A percentile compares a stretch with the other conserved stretches of the same genome.
Evolutionary conservation across 1,139 yeast species (phyloP).

Genomic region (Lodderomyces parapsilosis): DNA sequence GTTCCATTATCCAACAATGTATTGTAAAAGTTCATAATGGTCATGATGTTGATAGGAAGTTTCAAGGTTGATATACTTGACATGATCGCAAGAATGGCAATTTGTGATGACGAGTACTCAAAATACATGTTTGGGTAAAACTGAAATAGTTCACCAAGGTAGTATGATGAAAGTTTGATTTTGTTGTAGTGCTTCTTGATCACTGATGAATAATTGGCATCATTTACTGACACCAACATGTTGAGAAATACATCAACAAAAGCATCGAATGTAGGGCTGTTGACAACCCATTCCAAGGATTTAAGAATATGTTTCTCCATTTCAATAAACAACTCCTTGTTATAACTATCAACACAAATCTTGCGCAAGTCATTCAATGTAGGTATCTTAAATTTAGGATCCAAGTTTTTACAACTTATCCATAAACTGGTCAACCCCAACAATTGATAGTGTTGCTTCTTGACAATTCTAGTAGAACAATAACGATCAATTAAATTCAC

Average conservation of each 20-base stretch:
- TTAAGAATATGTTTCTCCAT: constrained; percentile 69
- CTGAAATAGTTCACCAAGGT: constrained; percentile 64
- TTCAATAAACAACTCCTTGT: constrained; percentile 58
- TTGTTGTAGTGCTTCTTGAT: constrained; percentile 36
- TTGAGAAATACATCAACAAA: constrained; percentile 56
- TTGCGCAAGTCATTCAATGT: constrained; percentile 53
- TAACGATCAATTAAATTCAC: constrained; percentile 55
- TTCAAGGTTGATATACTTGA: constrained; percentile 26
- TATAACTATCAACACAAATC: constrained; percentile 64
- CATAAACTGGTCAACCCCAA: constrained; percentile 71
- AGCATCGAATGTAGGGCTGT: constrained; percentile 59
- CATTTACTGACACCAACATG: constrained; percentile 17
- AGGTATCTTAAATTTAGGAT: constrained; percentile 66
- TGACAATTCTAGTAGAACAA: constrained; percentile 49
- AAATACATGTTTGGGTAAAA: constrained; percentile 61
- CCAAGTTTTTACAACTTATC: constrained; percentile 73
- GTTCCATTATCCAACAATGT: constrained; percentile 18
- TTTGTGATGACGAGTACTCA: constrained; percentile 52
- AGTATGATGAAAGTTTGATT: constrained; percentile 54
- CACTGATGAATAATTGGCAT: constrained; percentile 22
- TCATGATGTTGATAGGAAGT: constrained; percentile 26
- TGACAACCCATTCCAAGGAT: constrained; percentile 55
- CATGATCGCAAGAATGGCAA: constrained; percentile 53
- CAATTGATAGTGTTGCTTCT: constrained; percentile 60
- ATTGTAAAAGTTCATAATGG: constrained; percentile 23